Conservation (phyloP, 441 rosid genomes). For the Breynia disticha region DNA sequence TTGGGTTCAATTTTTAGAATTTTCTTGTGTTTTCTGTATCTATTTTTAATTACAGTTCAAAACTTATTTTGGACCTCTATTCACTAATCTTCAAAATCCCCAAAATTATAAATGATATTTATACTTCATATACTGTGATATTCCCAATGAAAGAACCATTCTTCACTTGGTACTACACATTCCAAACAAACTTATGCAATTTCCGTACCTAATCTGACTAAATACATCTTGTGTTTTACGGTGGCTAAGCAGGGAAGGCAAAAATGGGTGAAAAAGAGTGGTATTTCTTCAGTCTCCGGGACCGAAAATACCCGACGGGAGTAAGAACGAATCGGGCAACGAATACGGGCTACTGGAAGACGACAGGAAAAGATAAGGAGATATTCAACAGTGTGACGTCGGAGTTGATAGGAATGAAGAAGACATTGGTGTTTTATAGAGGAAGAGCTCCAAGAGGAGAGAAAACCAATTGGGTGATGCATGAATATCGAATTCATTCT, state of each 20-base stretch:
- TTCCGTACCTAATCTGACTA: too few relatives aligned
- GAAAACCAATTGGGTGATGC: slow-evolving; percentile 98
- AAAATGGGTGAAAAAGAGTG: slow-evolving; percentile 97
- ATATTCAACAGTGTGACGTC: slow-evolving; percentile 43
- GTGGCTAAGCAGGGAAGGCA: slow-evolving; percentile 49
- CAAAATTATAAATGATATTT: too few relatives aligned
- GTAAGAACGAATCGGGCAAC: slow-evolving; percentile 97
- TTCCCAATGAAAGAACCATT: too few relatives aligned
- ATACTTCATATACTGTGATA: too few relatives aligned
- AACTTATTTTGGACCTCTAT: too few relatives aligned
- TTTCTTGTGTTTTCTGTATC: too few relatives aligned
- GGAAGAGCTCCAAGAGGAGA: slow-evolving; percentile 99
- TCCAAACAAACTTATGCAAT: too few relatives aligned
- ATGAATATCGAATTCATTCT: slow-evolving; percentile 87
- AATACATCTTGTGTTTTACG: background rate
- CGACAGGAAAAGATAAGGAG: slow-evolving; percentile 93
- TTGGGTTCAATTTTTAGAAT: too few relatives aligned
- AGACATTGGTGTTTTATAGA: slow-evolving; percentile 87
- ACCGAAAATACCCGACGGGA: slow-evolving; percentile 92
- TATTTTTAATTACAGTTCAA: too few relatives aligned
- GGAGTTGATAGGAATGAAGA: slow-evolving; percentile 92
- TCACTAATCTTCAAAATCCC: too few relatives aligned
- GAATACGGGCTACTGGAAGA: slow-evolving; percentile 89
- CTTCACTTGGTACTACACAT: too few relatives aligned
- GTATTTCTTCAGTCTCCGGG: slow-evolving; percentile 89